Conservation (phyloP, 208 protist genomes). For the Giardia duodenalis region DNA sequence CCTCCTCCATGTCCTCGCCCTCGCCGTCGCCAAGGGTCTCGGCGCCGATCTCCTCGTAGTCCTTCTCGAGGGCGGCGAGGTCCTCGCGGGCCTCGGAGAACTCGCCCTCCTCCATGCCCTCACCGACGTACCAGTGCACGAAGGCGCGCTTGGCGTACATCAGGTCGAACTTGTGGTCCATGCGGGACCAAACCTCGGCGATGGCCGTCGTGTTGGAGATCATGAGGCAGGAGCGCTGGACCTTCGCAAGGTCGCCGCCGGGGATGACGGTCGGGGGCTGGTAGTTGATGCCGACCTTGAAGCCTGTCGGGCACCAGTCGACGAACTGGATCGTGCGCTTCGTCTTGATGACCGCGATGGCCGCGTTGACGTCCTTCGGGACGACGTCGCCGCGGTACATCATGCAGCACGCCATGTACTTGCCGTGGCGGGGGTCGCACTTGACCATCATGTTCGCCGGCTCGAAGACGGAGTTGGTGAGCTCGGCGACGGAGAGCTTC, state of each 20-base stretch:
- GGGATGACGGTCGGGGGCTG: constrained; percentile 73
- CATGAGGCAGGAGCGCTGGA: constrained; percentile 48
- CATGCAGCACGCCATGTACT: constrained; percentile 60
- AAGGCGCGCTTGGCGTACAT: constrained; percentile 60
- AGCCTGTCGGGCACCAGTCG: constrained; percentile 57
- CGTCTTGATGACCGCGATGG: constrained; percentile 56
- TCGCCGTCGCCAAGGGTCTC: constrained; percentile 23
- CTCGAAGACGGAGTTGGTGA: constrained; percentile 58
- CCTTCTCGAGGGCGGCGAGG: constrained; percentile 53
- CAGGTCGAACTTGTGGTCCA: constrained; percentile 57
- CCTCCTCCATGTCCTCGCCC: constrained; percentile 29
- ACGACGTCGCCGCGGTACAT: constrained; percentile 60
- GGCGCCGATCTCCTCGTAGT: constrained; percentile 56
- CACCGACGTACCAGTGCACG: constrained; percentile 60
- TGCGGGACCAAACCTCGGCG: constrained; percentile 50
- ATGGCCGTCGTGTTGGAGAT: constrained; percentile 57
- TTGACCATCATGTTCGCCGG: constrained; percentile 55
- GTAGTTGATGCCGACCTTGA: constrained; percentile 85
- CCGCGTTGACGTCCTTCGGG: constrained; percentile 56
- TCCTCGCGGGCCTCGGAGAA: constrained; percentile 57
- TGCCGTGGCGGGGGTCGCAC: constrained; percentile 56
- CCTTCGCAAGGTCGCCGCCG: constrained; percentile 65
- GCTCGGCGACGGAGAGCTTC: constrained; percentile 49
- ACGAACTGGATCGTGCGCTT: constrained; percentile 59
- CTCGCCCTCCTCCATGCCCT: constrained; percentile 60